Base-by-base conservation (phyloP, 2,329 filamentous ascomycete genomes). In the Moelleriella libera region DNA sequence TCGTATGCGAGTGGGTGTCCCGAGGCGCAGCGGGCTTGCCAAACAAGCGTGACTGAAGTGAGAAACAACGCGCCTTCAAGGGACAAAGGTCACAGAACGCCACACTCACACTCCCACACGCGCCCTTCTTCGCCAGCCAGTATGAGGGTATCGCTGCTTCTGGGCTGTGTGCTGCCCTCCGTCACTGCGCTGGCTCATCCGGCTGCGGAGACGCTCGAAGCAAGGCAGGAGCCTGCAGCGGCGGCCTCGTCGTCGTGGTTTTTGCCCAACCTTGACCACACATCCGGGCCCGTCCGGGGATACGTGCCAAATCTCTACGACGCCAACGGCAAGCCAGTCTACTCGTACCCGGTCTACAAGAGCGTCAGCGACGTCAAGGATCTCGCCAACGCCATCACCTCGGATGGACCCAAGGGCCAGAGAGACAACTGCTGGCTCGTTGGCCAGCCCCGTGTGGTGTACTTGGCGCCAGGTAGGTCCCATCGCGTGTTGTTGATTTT, bases 271-370 rank as follows among this genome's bases (percentile, higher is more conserved):
- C 47, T 54, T 34, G 53, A 54, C 43, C 53, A 54, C 39, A 52
- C 51, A 7, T 50, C 50, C 12, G 51, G 47, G 30, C 43, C 51
- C 10, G 53, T 54, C 14, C 37, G 53, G 45, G 53, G 50, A 30
- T 54, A 52, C 40, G 53, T 51, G 6, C 53, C 53, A 10, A 45
- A 52, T 32, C 44, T 54, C 10, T 41, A 41, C 28, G 43, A 46
- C 44, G 48, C 47, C 34, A 31, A 10, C 30, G 51, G 51, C 7
- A 32, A 48, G 10, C 46, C 46, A 30, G 49, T 50, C 28, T 54
- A 47, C 41, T 47, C 43, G n/a, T 54, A 54, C 44, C 53, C 53
- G 8, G 53, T 54, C 28, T 54, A 53, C 30, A 51, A 51, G 49
- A 46, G 41, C 8, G 50, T 50, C 14, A 44, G 50, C 29, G 48